phyloP scores from a whole-genome alignment of 768 basidiomycete species.

The Amyloporia xantha region DNA sequence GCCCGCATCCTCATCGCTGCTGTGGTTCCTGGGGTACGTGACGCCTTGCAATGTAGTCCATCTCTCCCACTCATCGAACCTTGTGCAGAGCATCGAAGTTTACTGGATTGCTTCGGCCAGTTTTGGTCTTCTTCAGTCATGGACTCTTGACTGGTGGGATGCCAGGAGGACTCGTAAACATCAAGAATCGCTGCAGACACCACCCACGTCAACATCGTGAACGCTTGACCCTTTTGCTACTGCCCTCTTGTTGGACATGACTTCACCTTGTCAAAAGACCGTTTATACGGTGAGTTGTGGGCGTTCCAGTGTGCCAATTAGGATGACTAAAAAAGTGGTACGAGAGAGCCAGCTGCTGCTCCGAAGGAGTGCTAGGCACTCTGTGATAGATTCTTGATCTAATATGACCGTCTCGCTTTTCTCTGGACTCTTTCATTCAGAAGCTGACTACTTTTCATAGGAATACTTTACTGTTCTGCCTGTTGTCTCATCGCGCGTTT shows the following conservation, averaged over 20 bases:
- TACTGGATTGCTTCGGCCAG: constrained; percentile 77
- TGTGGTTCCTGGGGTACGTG: constrained; percentile 64
- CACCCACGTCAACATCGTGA: background rate
- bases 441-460: too few species aligned
- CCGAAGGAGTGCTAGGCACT: constrained; percentile 35
- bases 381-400: constrained; percentile 80
- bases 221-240: too few species aligned
- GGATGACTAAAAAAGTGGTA: constrained; percentile 72
- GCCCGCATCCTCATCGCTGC: constrained; percentile 61
- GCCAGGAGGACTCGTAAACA: constrained; percentile 25
- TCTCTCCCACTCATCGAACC: too few species aligned
- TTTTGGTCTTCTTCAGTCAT: constrained; percentile 70
- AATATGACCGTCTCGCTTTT: constrained; percentile 76
- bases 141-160: constrained; percentile 64
- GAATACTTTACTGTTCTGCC: too few species aligned
- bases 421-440: too few species aligned
- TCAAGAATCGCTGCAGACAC: background rate
- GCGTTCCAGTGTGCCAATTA: background rate
- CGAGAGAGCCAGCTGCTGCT: constrained; percentile 50
- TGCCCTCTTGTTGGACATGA: too few species aligned
- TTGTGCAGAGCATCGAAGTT: constrained; percentile 53
- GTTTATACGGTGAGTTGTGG: background rate
- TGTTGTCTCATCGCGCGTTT: too few species aligned
- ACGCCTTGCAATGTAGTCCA: background rate
- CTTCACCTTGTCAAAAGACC: too few species aligned